Base-by-base conservation (phyloP, 2,329 filamentous ascomycete genomes). In the Ceratocystis huliohia region DNA sequence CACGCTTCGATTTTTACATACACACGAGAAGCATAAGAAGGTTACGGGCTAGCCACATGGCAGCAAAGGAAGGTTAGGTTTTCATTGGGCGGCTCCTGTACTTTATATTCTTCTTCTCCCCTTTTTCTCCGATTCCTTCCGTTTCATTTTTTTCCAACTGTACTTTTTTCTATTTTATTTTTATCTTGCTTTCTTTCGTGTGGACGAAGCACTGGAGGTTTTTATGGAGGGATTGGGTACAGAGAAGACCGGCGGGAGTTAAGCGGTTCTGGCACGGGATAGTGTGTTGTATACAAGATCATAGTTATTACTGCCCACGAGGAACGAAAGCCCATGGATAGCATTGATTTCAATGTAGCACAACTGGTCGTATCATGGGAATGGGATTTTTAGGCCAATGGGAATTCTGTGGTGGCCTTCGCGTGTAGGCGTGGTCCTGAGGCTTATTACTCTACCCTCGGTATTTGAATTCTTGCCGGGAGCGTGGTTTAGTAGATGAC, bases 81-180 rank as follows among this genome's bases (percentile, higher is more conserved):
- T 33, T 33, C 28, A 59, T 25, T 59, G 56, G 44, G 65, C 30
- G 59, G 65, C 48, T 30, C 48, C 25, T 65, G 64, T 65, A 65
- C 41, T 28, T 44, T 63, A 63, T 25, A 28, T 8, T 48, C 30
- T 22, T 63, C 20, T 59, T 61, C 33, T 33, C 28, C 46, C 46
- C 56, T 5, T 37, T 25, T 44, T n/a, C 22, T 41, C 15, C 61
- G 0, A 15, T 28, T 62, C 28, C 17, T 63, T 17, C 44, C 15
- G 5, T 22, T 22, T 46, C 50, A 46, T 28, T 61, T 50, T 25
- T 61, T 59, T 46, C 48, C 46, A 41, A 13, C 48, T 57, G 22
- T 64, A 28, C 57, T 46, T 61, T 45, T 25, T 61, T 57, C 25
- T 17, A 25, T 28, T 41, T 67, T 20, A 28, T 64, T 45, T 28